These are phyloP conservation scores for Sordariomycetes sp. DNA, from an alignment of 2,329 filamentous ascomycete genomes.

Conservation along the genomic window DNA sequence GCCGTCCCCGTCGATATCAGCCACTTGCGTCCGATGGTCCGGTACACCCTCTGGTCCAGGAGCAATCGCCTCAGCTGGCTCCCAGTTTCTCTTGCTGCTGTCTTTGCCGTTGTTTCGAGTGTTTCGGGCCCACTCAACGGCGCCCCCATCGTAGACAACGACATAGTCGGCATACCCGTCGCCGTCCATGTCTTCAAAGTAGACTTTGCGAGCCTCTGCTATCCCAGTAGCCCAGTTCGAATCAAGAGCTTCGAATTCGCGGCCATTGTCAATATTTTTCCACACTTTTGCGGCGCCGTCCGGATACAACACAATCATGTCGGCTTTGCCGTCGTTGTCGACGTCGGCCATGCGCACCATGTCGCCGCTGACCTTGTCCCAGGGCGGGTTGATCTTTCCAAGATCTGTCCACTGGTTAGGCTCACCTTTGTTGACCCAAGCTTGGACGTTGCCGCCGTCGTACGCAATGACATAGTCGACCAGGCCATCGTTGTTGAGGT, in stretches of 20 bases:
- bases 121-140: constrained; percentile 5
- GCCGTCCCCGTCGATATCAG: too few relatives aligned
- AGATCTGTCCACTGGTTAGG: constrained; percentile 1
- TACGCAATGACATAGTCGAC: constrained; percentile 4
- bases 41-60: too few relatives aligned
- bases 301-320: constrained; percentile 1
- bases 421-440: constrained; percentile 3
- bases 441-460: constrained; percentile 3
- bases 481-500: constrained; percentile 3
- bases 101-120: constrained; percentile 7
- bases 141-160: constrained; percentile 4
- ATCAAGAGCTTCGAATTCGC: constrained; percentile 5
- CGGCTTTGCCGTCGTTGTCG: too few relatives aligned
- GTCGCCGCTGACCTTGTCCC: too few relatives aligned
- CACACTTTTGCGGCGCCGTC: background rate
- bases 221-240: constrained; percentile 5
- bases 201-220: constrained; percentile 1
- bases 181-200: constrained; percentile 6
- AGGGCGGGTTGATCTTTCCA: constrained; percentile 2
- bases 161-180: constrained; percentile 9
- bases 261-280: constrained; percentile 1
- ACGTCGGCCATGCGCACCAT: too few relatives aligned
- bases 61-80: constrained; percentile 2
- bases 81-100: constrained; percentile 5
- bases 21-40: too few relatives aligned